phyloP scores from a whole-genome alignment of 73 alveolate species.

The Breviolum minutum region DNA sequence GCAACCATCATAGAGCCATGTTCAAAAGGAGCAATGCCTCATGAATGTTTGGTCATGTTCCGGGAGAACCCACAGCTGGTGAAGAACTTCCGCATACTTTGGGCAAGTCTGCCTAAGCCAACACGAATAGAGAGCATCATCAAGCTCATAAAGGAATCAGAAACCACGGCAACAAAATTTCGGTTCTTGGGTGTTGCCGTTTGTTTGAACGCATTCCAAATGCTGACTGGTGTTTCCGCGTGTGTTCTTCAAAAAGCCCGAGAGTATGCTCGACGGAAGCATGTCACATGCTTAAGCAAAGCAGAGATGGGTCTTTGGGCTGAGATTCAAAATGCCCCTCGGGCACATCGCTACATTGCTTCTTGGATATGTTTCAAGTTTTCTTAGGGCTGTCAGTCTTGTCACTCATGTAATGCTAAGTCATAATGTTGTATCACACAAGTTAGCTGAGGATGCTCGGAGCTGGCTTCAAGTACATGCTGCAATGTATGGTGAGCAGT shows the following conservation, averaged over 20 bases:
- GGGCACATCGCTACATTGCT: neutral
- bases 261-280: neutral
- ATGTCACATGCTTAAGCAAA: neutral
- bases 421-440: too few species aligned
- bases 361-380: too few species aligned
- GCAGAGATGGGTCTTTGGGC: neutral
- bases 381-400: too few species aligned
- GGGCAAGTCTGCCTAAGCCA: neutral
- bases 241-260: neutral
- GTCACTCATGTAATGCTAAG: too few species aligned
- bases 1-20: neutral
- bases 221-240: neutral
- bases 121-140: neutral
- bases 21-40: neutral
- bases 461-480: conserved; percentile 7
- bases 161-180: neutral
- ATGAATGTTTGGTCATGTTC: neutral
- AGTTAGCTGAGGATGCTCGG: conserved; percentile 7
- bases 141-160: neutral
- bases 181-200: neutral
- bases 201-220: neutral
- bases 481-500: neutral
- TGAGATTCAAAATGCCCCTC: neutral
- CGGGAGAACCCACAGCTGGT: neutral
- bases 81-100: neutral